A percentile compares a stretch with the other conserved stretches of the same genome.
Conservation (phyloP, 345 rosid genomes). For the Hirschfeldia incana region DNA sequence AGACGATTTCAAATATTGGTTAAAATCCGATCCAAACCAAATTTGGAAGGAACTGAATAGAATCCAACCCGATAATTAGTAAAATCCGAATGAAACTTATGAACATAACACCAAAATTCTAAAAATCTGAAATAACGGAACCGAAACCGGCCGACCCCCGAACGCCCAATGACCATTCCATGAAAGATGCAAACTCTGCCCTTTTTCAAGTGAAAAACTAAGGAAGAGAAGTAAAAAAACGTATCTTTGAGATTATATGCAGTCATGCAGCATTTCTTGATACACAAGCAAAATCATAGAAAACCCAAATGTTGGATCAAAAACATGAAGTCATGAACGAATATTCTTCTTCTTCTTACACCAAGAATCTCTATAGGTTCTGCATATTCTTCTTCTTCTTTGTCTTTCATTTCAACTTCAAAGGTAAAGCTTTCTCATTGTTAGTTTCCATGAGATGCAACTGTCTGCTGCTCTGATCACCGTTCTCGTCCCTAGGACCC, state of each 20-base stretch:
- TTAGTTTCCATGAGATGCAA: conserved; percentile 37
- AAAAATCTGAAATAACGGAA: too few relatives aligned
- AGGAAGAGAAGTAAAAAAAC: neutral
- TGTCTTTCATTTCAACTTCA: conserved; percentile 33
- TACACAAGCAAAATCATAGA: conserved; percentile 29
- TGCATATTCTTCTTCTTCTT: conserved; percentile 36
- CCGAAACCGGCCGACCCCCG: too few relatives aligned
- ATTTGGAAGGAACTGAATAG: too few relatives aligned
- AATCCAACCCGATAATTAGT: too few relatives aligned
- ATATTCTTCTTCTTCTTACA: conserved; percentile 21
- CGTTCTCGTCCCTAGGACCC: conserved; percentile 69
- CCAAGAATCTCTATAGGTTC: conserved; percentile 43
- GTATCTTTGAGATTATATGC: conserved; percentile 27
- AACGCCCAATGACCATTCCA: too few relatives aligned
- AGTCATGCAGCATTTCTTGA: conserved; percentile 27
- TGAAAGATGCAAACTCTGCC: neutral
- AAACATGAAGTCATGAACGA: neutral
- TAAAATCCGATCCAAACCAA: too few relatives aligned
- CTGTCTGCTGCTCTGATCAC: conserved; percentile 55
- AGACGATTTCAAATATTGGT: too few relatives aligned
- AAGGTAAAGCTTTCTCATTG: conserved; percentile 29
- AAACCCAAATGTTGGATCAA: conserved; percentile 14
- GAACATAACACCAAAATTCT: too few relatives aligned
- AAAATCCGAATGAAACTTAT: too few relatives aligned
- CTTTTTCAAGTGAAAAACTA: neutral